Evolutionary conservation across 192 early-diverging fungal genomes (phyloP).

Genomic region (Coemansia sp.): DNA sequence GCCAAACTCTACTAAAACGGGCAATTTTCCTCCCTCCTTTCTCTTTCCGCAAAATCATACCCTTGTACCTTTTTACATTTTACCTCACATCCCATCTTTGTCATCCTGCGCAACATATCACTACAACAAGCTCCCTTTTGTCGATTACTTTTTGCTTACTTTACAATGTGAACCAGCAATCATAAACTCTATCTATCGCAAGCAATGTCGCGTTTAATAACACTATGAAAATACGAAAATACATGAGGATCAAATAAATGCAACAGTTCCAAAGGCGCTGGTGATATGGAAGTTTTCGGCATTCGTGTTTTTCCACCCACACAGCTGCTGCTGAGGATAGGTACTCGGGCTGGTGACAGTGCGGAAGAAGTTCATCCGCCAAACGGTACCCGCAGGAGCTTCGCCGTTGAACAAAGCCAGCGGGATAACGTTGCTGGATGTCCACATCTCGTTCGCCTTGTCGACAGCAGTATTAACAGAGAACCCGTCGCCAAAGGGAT

Average conservation of each 20-base stretch:
- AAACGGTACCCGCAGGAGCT: conserved; percentile 26
- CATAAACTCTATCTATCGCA: too few species aligned
- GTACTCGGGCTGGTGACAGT: conserved; percentile 33
- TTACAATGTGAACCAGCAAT: too few species aligned
- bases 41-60: too few species aligned
- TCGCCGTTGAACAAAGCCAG: conserved; percentile 52
- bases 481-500: conserved; percentile 52
- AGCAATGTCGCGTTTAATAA: too few species aligned
- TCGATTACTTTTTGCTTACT: too few species aligned
- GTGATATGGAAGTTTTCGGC: conserved; percentile 49
- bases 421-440: conserved; percentile 27
- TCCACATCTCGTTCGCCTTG: conserved; percentile 28
- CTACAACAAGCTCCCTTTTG: too few species aligned
- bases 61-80: too few species aligned
- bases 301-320: conserved; percentile 44
- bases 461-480: conserved; percentile 33
- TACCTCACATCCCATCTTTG: too few species aligned
- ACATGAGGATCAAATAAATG: conserved; percentile 20
- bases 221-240: too few species aligned
- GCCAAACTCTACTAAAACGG: too few species aligned
- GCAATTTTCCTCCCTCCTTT: too few species aligned
- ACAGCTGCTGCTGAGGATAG: conserved; percentile 45
- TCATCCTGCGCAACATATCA: too few species aligned
- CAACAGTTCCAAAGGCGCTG: conserved; percentile 34
- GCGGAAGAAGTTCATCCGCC: conserved; percentile 56